Percentiles rank a stretch among this genome's conserved stretches.
Conservation (phyloP, 306 rosid species). For the Vigna unguiculata region DNA sequence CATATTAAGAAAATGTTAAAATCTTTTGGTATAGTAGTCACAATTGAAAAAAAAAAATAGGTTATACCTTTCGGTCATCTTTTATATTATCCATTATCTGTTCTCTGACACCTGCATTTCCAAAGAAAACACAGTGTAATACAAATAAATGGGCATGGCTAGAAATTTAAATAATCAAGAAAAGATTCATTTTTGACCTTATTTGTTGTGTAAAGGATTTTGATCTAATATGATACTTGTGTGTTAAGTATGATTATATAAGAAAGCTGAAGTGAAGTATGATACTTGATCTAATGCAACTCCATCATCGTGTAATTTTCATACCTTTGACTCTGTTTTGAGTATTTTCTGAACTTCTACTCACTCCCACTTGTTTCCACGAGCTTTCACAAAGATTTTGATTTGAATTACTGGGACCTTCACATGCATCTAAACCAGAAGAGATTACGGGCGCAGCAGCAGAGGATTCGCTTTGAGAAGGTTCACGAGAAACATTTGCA, state of each 20-base stretch:
- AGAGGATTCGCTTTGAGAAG: slow-evolving; percentile 95
- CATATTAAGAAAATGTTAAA: slow-evolving; percentile 7
- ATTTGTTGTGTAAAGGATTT: neutral
- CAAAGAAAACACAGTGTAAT: slow-evolving; percentile 30
- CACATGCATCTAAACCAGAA: slow-evolving; percentile 85
- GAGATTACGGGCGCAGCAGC: slow-evolving; percentile 88
- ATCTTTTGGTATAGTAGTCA: slow-evolving; percentile 25
- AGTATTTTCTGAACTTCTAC: slow-evolving; percentile 63
- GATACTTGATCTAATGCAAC: slow-evolving; percentile 8
- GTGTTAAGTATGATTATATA: slow-evolving; percentile 5
- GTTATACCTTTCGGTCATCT: slow-evolving; percentile 78
- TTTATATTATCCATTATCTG: slow-evolving; percentile 81
- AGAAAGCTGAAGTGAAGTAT: neutral
- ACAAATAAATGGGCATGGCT: neutral
- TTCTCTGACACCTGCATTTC: slow-evolving; percentile 82
- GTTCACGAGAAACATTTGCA: slow-evolving; percentile 74
- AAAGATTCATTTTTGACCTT: neutral
- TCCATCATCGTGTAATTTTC: slow-evolving; percentile 12
- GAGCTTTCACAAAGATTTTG: slow-evolving; percentile 81
- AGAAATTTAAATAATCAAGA: slow-evolving; percentile 27
- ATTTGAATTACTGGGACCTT: slow-evolving; percentile 84
- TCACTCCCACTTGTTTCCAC: slow-evolving; percentile 71
- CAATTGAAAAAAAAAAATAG: slow-evolving; percentile 26
- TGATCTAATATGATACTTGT: neutral
- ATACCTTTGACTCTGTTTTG: slow-evolving; percentile 81